Percentiles rank a stretch among this genome's conserved stretches.
phyloP scores from a whole-genome alignment of 495 filamentous ascomycete species.

The Delitschia confertaspora region DNA sequence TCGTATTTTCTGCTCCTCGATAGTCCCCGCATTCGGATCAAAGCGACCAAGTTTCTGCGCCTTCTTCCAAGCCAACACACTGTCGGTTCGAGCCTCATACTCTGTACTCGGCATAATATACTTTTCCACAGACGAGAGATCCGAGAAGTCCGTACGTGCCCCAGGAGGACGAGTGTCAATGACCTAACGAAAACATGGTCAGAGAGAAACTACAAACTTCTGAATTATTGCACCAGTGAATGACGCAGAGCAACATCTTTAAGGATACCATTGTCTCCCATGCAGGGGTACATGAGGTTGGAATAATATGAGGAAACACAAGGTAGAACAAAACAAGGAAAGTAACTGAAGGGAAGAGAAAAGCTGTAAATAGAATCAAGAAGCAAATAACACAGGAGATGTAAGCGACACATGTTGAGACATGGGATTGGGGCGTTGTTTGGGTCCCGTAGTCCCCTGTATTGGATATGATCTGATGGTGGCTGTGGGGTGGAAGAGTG shows the following conservation, averaged over 20 bases:
- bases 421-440: no score
- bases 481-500: no score
- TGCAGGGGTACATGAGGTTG: conserved; percentile 11
- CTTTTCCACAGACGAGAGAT: conserved; percentile 71
- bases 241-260: no score
- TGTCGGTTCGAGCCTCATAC: conserved; percentile 76
- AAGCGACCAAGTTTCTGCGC: conserved; percentile 87
- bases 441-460: no score
- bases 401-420: no score
- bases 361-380: conserved; percentile 2
- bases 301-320: conserved; percentile 3
- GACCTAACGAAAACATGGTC: conserved; percentile 47
- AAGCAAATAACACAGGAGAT: no score
- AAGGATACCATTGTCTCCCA: not conserved
- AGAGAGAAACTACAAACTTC: conserved; percentile 10
- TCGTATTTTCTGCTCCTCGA: conserved; percentile 57
- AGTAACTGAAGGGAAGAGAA: not conserved
- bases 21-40: conserved; percentile 64
- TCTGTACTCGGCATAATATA: conserved; percentile 71
- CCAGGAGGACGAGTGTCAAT: conserved; percentile 65
- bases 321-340: conserved; percentile 8
- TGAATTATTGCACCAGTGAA: conserved; percentile 1
- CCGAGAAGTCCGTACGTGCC: conserved; percentile 65
- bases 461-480: no score
- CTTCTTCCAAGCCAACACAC: conserved; percentile 90